Base-by-base conservation (phyloP, 805 yeast genomes). In the Starmerella bacillaris region DNA sequence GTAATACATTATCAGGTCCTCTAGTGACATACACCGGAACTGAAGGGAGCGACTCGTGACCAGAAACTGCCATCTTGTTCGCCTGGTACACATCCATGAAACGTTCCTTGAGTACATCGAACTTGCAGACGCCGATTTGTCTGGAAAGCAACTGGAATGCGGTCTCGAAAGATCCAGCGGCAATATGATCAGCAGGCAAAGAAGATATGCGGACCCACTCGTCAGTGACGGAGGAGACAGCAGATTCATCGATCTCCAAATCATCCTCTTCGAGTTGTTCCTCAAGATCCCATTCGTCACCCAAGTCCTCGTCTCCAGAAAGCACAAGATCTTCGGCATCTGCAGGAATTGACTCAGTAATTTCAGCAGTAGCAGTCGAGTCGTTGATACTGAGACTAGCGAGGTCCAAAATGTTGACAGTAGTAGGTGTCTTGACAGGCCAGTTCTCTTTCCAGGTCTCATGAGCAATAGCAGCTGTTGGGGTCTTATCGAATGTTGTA, bases 111-210 rank as follows among this genome's bases (percentile, higher is more conserved):
- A 89, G 67, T 11, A 96, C 96, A 50, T 74, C 92, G 54, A 92
- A 86, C 47, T 79, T 66, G 19, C 70, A 74, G 34, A 80, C 70
- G 48, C 95, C 98, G 30, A 75, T 64, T 58, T 92, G 98, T 51
- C 86, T 77, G 61, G 76, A 73, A 49, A 89, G 67, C 52, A 92
- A 69, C 50, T 83, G 92, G 27, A 94, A 89, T 26, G 96, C 99
- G 36, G 86, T 78, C 46, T 83, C 95, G 54, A 86, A 86, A 4
- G 92, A 78, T 48, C 99, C 99, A 2, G 94, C 83, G 2, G 98
- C 95, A 50, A 77, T 83, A 48, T 82, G 79, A 19, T 80, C 82
- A 21, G 94, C 95, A 4, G 95, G 82, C 37, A 84, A 68, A 43
- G 76, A 78, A 14, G 94, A 78, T 57, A 78, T 80, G 45, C 86